Evolutionary conservation across 78 protist genomes (phyloP).

Genomic region (Dictyostelium citrinum): DNA sequence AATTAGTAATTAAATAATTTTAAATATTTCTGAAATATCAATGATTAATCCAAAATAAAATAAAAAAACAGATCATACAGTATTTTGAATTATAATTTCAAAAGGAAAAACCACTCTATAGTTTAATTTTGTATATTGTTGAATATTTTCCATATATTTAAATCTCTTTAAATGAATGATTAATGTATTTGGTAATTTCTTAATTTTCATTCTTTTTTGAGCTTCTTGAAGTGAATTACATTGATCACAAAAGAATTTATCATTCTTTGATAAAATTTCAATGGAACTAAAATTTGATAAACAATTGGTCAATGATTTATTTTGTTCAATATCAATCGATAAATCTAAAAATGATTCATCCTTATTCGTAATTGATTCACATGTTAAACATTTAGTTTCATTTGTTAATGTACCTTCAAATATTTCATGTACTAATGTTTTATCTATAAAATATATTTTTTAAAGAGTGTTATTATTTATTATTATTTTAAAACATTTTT

Average conservation of each 20-base stretch:
- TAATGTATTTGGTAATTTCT: conserved; percentile 86
- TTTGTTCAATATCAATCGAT: conserved; percentile 87
- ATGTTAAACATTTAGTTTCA: conserved; percentile 92
- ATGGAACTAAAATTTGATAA: conserved; percentile 79
- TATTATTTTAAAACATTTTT: too few relatives aligned
- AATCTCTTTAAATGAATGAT: conserved; percentile 95
- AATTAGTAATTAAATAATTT: background rate
- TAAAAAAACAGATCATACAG: conserved; percentile 38
- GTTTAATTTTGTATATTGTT: conserved; percentile 81
- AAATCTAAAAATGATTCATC: conserved; percentile 94
- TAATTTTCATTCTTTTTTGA: conserved; percentile 87
- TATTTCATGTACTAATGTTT: conserved; percentile 91
- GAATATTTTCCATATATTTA: conserved; percentile 88
- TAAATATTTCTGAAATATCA: too few relatives aligned
- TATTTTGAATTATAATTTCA: conserved; percentile 81
- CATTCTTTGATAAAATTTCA: conserved; percentile 83
- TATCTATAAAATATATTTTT: background rate
- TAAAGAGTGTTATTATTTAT: too few relatives aligned
- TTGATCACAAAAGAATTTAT: conserved; percentile 93
- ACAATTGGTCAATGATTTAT: conserved; percentile 85
- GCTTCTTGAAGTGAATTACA: conserved; percentile 94
- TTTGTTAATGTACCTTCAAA: conserved; percentile 92
- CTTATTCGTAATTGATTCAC: conserved; percentile 88
- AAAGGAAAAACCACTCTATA: conserved; percentile 93
- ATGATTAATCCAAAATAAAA: too few relatives aligned